phyloP scores from a whole-genome alignment of 208 protist genomes.

The Crithidia brevicula region DNA sequence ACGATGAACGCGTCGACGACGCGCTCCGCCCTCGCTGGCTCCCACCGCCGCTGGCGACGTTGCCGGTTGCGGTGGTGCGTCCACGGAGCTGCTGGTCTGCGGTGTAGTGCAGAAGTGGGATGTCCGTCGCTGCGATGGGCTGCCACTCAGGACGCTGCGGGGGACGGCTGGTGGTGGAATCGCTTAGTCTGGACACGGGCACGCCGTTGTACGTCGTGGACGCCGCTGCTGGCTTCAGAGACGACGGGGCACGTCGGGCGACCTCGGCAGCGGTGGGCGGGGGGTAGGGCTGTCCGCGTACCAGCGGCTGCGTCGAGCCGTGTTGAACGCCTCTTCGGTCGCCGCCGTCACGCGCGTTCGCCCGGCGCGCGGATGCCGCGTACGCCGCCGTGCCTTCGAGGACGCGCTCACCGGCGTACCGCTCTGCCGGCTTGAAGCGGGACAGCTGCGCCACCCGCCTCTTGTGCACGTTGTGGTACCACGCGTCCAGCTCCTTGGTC shows the following conservation, averaged over 20 bases:
- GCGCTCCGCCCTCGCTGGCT: not conserved
- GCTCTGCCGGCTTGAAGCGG: conserved; percentile 53
- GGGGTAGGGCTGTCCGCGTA: conserved; percentile 43
- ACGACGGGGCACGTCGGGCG: conserved; percentile 28
- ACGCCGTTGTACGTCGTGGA: conserved; percentile 34
- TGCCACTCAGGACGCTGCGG: conserved; percentile 56
- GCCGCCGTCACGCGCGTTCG: not conserved
- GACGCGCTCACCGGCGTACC: conserved; percentile 51
- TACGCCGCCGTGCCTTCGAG: conserved; percentile 23
- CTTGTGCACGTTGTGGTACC: conserved; percentile 56
- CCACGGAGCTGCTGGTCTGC: conserved; percentile 48
- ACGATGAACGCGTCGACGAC: not conserved
- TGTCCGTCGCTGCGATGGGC: conserved; percentile 53
- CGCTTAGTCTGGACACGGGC: not conserved
- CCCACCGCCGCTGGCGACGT: not conserved
- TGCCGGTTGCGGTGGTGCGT: not conserved
- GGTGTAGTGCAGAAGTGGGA: conserved; percentile 57
- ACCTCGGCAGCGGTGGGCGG: conserved; percentile 30
- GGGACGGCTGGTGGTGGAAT: not conserved
- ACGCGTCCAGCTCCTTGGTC: conserved; percentile 44
- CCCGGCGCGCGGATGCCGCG: not conserved
- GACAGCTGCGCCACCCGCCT: conserved; percentile 43
- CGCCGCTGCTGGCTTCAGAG: conserved; percentile 37
- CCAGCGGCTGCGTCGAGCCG: conserved; percentile 27
- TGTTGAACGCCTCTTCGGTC: too few relatives aligned